Conservation (phyloP, 805 yeast genomes). For the Ogataea kodamae region DNA sequence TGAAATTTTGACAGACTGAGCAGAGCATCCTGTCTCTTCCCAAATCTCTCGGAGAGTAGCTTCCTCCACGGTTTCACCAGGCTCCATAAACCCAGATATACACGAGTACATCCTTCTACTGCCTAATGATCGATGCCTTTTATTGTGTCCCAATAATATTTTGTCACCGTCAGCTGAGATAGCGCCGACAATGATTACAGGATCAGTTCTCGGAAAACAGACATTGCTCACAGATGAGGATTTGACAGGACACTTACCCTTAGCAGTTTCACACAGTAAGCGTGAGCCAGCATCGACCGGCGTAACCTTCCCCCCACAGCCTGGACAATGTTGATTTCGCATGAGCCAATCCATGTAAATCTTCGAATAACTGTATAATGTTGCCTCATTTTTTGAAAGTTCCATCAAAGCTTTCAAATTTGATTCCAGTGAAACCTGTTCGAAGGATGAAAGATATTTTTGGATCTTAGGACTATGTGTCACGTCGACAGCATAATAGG, state of each 20-base stretch:
- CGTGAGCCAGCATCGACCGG: conserved; percentile 70
- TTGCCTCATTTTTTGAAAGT: conserved; percentile 44
- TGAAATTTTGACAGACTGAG: conserved; percentile 53
- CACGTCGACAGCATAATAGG: conserved; percentile 62
- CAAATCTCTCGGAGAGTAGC: conserved; percentile 87
- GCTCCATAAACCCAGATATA: conserved; percentile 95
- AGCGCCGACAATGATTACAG: conserved; percentile 80
- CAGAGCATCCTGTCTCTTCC: conserved; percentile 90
- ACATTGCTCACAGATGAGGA: conserved; percentile 60
- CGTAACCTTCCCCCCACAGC: conserved; percentile 68
- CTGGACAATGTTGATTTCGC: conserved; percentile 76
- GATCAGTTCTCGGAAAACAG: conserved; percentile 89
- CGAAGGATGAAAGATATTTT: conserved; percentile 9
- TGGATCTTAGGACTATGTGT: conserved; percentile 28
- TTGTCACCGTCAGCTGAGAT: conserved; percentile 57
- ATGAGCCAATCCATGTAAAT: conserved; percentile 83
- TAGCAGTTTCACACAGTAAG: conserved; percentile 38
- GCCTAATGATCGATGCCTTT: conserved; percentile 47
- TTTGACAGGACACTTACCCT: conserved; percentile 35
- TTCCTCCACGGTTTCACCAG: conserved; percentile 86
- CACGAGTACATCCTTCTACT: conserved; percentile 62
- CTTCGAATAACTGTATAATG: conserved; percentile 74
- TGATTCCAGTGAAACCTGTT: conserved; percentile 5
- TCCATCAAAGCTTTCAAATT: conserved; percentile 24
- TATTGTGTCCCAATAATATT: conserved; percentile 68